Percentiles rank a stretch among this genome's conserved stretches.
These are phyloP conservation scores for Colletotrichum theobromicola DNA, from an alignment of 2,329 filamentous ascomycete species.

Conservation along the genomic window DNA sequence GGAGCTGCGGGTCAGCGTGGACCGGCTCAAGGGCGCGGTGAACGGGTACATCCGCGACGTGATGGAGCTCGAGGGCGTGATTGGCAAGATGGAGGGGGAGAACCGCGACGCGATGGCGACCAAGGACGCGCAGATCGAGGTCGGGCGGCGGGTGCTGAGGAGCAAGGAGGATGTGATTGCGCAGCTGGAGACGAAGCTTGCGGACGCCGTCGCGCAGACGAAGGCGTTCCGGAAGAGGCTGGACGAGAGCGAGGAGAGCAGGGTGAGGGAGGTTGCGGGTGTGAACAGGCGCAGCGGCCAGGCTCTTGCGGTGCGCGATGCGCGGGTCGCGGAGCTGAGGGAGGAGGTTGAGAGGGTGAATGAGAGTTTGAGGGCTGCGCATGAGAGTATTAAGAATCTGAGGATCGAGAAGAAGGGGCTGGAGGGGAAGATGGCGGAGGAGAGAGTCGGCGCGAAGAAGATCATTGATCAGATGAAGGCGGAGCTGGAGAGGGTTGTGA, in stretches of 20 bases:
- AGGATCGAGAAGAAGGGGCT: conserved; percentile 51
- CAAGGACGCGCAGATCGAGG: conserved; percentile 38
- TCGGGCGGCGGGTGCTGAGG: conserved; percentile 36
- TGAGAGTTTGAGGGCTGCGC: conserved; percentile 48
- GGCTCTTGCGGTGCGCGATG: conserved; percentile 56
- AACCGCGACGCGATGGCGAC: conserved; percentile 33
- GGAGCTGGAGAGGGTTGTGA: conserved; percentile 54
- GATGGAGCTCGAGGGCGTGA: conserved; percentile 55
- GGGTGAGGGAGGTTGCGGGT: conserved; percentile 33
- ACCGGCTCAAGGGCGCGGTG: conserved; percentile 56
- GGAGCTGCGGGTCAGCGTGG: conserved; percentile 55
- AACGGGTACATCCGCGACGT: conserved; percentile 61
- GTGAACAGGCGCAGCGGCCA: conserved; percentile 49
- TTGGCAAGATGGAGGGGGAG: conserved; percentile 52
- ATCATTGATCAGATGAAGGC: conserved; percentile 56
- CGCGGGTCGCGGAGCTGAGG: conserved; percentile 52
- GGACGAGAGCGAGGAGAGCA: conserved; percentile 37
- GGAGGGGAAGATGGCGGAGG: conserved; percentile 37
- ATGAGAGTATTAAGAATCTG: conserved; percentile 50
- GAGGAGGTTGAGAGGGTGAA: conserved; percentile 54
- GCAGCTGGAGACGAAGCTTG: conserved; percentile 51
- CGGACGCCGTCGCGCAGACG: conserved; percentile 41
- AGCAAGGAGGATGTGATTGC: conserved; percentile 40
- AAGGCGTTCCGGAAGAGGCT: conserved; percentile 45
- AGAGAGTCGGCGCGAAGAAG: conserved; percentile 42